Evolutionary conservation across 108 stramenopile species (phyloP).

Genomic region (Conticribra weissflogii): DNA sequence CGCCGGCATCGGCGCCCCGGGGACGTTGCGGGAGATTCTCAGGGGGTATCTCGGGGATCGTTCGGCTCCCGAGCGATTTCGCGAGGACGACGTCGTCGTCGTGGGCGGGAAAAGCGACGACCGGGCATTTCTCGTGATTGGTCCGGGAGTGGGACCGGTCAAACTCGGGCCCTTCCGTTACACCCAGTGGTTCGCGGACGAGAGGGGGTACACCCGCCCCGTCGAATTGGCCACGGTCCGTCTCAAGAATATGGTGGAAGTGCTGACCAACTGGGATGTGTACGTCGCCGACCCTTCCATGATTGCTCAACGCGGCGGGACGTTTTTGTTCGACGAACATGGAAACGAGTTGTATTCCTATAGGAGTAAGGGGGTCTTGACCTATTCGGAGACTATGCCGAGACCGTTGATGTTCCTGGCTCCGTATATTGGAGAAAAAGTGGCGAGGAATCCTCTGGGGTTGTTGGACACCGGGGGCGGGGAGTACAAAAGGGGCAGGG

Average conservation of each 20-base stretch:
- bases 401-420: constrained; percentile 65
- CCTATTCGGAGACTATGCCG: constrained; percentile 66
- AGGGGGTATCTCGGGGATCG: constrained; percentile 74
- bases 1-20: constrained; percentile 71
- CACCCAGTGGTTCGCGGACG: constrained; percentile 42
- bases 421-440: constrained; percentile 58
- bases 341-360: constrained; percentile 54
- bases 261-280: constrained; percentile 59
- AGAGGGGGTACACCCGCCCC: constrained; percentile 71
- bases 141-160: constrained; percentile 20
- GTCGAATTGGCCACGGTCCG: constrained; percentile 78
- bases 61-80: constrained; percentile 65
- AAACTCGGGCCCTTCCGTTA: constrained; percentile 31
- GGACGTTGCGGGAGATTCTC: constrained; percentile 67
- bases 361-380: constrained; percentile 57
- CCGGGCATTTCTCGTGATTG: constrained; percentile 35
- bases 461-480: constrained; percentile 48
- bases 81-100: constrained; percentile 53
- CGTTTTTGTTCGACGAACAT: constrained; percentile 62
- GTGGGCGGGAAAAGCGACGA: too few species aligned
- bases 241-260: constrained; percentile 70
- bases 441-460: constrained; percentile 66
- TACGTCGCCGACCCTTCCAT: constrained; percentile 57
- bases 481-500: constrained; percentile 17
- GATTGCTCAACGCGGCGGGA: constrained; percentile 63